Percentiles rank a stretch among this genome's conserved stretches.
Conservation (phyloP, 345 rosid genomes). For the Atalantia buxifolia region DNA sequence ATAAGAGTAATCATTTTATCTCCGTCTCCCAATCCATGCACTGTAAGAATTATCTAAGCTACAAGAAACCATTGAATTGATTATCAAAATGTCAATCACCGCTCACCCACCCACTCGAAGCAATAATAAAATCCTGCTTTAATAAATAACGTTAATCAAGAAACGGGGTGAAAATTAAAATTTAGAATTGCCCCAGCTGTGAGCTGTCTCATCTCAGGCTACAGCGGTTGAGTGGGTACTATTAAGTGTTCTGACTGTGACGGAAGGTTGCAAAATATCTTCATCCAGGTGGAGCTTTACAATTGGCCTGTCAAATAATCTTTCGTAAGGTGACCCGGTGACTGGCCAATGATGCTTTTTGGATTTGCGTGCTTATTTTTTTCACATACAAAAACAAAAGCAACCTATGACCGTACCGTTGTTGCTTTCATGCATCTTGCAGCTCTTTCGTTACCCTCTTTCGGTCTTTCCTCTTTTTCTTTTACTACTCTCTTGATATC, state of each 20-base stretch:
- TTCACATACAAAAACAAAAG: neutral
- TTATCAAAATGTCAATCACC: neutral
- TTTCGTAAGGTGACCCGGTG: neutral
- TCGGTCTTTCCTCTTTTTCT: no score
- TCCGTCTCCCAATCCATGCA: neutral
- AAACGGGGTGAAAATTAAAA: neutral
- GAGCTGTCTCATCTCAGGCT: neutral
- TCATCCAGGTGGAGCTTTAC: neutral
- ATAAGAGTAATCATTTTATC: neutral
- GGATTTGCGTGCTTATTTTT: neutral
- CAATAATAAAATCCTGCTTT: neutral
- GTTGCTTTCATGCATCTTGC: neutral
- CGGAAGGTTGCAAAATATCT: conserved; percentile 1
- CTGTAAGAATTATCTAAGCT: neutral
- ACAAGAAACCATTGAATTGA: neutral
- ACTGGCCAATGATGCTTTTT: neutral
- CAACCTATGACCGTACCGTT: neutral
- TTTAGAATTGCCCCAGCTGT: neutral
- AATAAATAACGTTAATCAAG: neutral
- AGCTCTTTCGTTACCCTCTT: neutral
- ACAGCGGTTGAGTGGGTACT: no score
- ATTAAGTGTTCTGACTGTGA: neutral
- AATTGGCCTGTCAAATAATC: conserved; percentile 10
- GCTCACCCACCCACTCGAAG: neutral
- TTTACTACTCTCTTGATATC: neutral